These are phyloP conservation scores for Gamsiella multidivaricata DNA, from an alignment of 192 early-diverging fungal species.

Conservation along the genomic window DNA sequence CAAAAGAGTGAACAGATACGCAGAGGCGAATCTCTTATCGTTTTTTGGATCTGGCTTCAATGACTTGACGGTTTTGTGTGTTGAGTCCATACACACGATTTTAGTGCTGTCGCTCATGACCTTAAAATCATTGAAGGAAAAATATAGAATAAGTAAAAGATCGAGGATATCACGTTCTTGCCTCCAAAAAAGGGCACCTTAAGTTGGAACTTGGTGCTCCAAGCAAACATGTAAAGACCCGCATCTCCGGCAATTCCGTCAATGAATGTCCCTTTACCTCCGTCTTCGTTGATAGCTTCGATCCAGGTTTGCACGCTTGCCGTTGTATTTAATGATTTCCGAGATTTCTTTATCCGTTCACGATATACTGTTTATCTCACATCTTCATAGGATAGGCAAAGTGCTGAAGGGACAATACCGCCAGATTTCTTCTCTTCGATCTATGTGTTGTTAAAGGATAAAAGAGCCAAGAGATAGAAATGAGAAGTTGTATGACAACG, in stretches of 20 bases:
- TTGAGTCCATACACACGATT: too few relatives aligned
- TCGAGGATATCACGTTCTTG: too few relatives aligned
- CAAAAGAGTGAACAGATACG: not conserved
- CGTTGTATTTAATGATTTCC: constrained; percentile 4
- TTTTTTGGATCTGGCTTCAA: constrained; percentile 1
- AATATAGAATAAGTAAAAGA: too few relatives aligned
- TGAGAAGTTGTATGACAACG: too few relatives aligned
- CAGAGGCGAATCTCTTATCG: not conserved
- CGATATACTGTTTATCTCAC: constrained; percentile 20
- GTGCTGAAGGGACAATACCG: constrained; percentile 3
- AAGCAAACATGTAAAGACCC: not conserved
- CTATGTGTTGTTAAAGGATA: constrained; percentile 1
- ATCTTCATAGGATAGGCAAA: constrained; percentile 16
- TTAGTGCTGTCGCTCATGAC: not conserved
- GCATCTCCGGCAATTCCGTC: not conserved
- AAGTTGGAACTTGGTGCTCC: not conserved
- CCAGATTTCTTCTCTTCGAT: constrained; percentile 9
- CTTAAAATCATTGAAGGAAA: not conserved
- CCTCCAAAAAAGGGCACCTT: not conserved
- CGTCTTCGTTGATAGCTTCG: constrained; percentile 7
- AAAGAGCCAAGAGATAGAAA: not conserved
- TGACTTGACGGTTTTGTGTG: constrained; percentile 3
- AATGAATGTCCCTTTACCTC: constrained; percentile 21
- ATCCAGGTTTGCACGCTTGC: constrained; percentile 18
- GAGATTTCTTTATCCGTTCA: constrained; percentile 20